These are phyloP conservation scores for Arbutus unedo DNA, from an alignment of 148 eudicot species.

Conservation along the genomic window DNA sequence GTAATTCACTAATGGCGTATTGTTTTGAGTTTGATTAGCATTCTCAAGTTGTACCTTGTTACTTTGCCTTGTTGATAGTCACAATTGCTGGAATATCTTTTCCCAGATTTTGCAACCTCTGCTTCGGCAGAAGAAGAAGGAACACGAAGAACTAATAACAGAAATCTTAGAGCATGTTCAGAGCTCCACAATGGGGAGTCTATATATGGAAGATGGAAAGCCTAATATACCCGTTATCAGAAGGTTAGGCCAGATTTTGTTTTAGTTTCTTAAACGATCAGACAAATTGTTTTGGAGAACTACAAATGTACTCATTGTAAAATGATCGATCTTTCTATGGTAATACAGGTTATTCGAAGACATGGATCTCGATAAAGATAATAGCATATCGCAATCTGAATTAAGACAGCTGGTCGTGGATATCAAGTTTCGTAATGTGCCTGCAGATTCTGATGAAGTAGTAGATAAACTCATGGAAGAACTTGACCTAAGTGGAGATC, in stretches of 20 bases:
- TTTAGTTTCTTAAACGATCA: not conserved
- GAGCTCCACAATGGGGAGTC: not conserved
- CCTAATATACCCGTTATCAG: constrained; percentile 1
- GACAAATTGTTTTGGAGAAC: not conserved
- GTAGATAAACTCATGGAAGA: constrained; percentile 32
- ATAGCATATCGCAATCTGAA: constrained; percentile 28
- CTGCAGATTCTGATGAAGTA: constrained; percentile 26
- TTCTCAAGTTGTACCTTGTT: not conserved
- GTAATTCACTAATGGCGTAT: constrained; percentile 11
- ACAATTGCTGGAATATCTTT: not conserved
- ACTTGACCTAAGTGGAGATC: constrained; percentile 32
- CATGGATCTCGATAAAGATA: constrained; percentile 26
- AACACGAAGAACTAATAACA: not conserved
- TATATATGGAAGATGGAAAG: not conserved
- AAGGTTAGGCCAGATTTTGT: constrained; percentile 8
- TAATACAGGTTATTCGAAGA: constrained; percentile 29
- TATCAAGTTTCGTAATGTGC: constrained; percentile 24
- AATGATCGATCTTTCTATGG: not conserved
- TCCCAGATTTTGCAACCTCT: constrained; percentile 4
- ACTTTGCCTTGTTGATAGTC: not conserved
- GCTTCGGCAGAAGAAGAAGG: not conserved
- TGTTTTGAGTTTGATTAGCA: not conserved
- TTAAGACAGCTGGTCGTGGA: constrained; percentile 23
- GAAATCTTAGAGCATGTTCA: constrained; percentile 11
- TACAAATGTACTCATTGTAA: not conserved